Evolutionary conservation across 495 filamentous ascomycete genomes (phyloP).

Genomic region (Chaetomium tenue): DNA sequence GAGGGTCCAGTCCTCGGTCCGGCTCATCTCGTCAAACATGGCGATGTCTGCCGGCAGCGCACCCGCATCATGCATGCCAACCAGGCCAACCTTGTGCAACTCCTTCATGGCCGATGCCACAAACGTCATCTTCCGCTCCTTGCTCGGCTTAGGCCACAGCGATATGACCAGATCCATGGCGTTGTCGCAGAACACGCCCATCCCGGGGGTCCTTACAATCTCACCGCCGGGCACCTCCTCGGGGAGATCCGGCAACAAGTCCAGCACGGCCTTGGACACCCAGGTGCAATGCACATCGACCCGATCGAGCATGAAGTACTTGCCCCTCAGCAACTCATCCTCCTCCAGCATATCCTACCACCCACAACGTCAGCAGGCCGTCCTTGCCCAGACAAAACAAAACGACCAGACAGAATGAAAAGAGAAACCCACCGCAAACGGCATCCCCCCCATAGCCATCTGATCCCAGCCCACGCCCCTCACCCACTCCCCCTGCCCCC

Average conservation of each 20-base stretch:
- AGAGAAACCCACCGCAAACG: slow-evolving; percentile 52
- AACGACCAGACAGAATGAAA: neutral
- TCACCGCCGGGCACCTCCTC: slow-evolving; percentile 58
- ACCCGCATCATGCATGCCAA: slow-evolving; percentile 63
- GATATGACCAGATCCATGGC: slow-evolving; percentile 59
- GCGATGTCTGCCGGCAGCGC: slow-evolving; percentile 50
- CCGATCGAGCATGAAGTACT: slow-evolving; percentile 65
- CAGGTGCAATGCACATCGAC: slow-evolving; percentile 65
- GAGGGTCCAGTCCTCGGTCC: slow-evolving; percentile 51
- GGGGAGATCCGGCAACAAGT: slow-evolving; percentile 52
- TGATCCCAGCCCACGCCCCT: slow-evolving; percentile 68
- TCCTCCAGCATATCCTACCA: slow-evolving; percentile 50
- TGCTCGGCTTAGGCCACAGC: slow-evolving; percentile 54
- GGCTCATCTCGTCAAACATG: slow-evolving; percentile 49
- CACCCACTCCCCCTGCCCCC: slow-evolving; percentile 54
- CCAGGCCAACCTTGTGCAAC: slow-evolving; percentile 58
- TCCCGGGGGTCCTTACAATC: slow-evolving; percentile 53
- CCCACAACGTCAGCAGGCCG: slow-evolving; percentile 19
- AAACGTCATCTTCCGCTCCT: slow-evolving; percentile 47
- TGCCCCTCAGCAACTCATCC: slow-evolving; percentile 48
- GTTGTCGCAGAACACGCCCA: slow-evolving; percentile 70
- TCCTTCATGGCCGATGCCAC: slow-evolving; percentile 55
- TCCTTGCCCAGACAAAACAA: neutral
- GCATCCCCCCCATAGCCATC: slow-evolving; percentile 58
- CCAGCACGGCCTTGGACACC: slow-evolving; percentile 59